Percentiles rank a stretch among this genome's conserved stretches.
Evolutionary conservation across 257 asterid genomes (phyloP).

Genomic region (Forsythia suspensa): DNA sequence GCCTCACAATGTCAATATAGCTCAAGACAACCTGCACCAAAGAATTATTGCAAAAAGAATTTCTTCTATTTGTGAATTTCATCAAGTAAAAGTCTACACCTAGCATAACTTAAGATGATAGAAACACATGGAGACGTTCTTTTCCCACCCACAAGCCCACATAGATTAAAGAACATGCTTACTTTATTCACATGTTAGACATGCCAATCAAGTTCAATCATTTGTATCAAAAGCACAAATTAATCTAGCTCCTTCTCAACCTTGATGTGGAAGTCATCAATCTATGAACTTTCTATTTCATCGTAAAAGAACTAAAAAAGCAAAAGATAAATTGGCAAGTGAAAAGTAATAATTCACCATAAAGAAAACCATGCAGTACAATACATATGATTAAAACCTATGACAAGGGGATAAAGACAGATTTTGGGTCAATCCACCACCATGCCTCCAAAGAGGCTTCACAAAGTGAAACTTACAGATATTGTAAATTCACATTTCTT

Average conservation of each 20-base stretch:
- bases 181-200: background rate
- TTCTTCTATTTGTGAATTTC: background rate
- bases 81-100: background rate
- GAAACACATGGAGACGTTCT: background rate
- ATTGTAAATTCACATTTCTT: background rate
- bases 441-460: background rate
- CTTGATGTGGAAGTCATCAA: background rate
- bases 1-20: background rate
- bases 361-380: background rate
- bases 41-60: background rate
- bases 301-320: background rate
- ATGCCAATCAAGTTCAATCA: background rate
- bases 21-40: background rate
- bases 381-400: background rate
- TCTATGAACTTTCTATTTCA: background rate
- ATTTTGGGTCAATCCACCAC: background rate
- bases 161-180: background rate
- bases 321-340: background rate
- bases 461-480: background rate
- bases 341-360: background rate
- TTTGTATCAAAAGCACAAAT: background rate
- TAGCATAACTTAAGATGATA: background rate
- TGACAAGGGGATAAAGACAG: background rate
- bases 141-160: background rate
- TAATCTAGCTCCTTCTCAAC: background rate